Evolutionary conservation across 768 basidiomycete genomes (phyloP), one percentile per base, ranked within the genome.

Genomic region (Crassisporium funariophilum): DNA sequence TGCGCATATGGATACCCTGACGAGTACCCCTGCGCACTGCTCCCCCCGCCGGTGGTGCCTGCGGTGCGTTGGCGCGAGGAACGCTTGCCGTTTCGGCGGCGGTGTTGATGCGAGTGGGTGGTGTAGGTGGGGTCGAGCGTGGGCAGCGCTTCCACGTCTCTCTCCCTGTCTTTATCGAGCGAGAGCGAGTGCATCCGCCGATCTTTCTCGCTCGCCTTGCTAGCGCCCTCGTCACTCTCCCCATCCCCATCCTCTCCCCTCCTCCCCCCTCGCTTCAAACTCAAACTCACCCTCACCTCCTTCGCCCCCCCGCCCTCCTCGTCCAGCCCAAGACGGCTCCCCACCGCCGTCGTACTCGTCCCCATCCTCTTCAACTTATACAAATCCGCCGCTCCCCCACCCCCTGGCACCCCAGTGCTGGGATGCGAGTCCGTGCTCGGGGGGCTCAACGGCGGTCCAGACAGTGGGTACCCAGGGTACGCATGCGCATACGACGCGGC

Each of bases 371-470:
- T 46, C 12, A 58, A 37, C 43, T 49, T 52, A 38, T 45, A 58
- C 22, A 44, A 27, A 21, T 55, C 56, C 35, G 27, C 42, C 15
- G n/a, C n/a, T n/a, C n/a, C n/a, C n/a, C n/a, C n/a, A n/a, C n/a
- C n/a, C n/a, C 34, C 33, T 16, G 4, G 20, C 50, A 23, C 45
- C 24, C 49, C 57, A 10, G 57, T 58, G 24, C 52, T 49, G 7
- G 57, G 57, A n/a, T 55, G 54, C 19, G 57, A 55, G 37, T 58
- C 57, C 13, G 57, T 58, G 34, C 53, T 54, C 1, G 56, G 56
- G 1, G 56, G 56, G 6, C 48, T 48, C 12, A 39, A 49, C 10
- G 51, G 53, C 5, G 45, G 41, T 43, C 38, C 23, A 45, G 44
- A 35, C 43, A 47, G 22, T 24, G 17, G 13, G 15, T n/a, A 16